Base-by-base conservation (phyloP, 352 stramenopile genomes). In the Achlya hypogyna region DNA sequence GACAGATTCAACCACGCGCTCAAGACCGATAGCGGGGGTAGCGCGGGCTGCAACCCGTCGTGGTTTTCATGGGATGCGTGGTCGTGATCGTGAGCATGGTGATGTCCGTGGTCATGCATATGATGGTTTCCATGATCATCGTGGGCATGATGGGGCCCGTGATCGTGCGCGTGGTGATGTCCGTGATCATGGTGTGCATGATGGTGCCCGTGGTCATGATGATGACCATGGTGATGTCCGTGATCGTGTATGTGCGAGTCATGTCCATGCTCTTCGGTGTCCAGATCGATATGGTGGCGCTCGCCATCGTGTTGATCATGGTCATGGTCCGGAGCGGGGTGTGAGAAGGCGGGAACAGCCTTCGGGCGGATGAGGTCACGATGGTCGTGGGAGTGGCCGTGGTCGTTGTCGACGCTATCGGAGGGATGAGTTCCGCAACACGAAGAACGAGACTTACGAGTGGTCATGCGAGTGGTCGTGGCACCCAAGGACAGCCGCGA, bases 1-100 rank as follows among this genome's bases (percentile, higher is more conserved):
- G 70, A 69, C 18, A 70, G 62, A 0, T 74, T 77, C 62, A 89
- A 89, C 35, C 79, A 70, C 12, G 72, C 66, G 5, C 63, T 63
- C 29, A 28, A 1, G n/a, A n/a, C n/a, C 5, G 16, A 23, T 25
- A 29, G 20, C 25, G 34, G 10, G 18, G 9, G 23, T 23, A 25
- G 29, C 18, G 25, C 18, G 25, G 34, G 27, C 22, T 14, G 23
- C 9, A 23, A 53, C 22, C 22, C 14, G 23, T 28, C 23, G 47
- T 22, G 22, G 40, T n/a, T 16, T 54, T 54, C 47, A 20, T 22
- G 22, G 5, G 47, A 32, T n/a, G 51, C 51, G 47, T 53, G 47
- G 23, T 31, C 51, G 25, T 59, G 51, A 31, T n/a, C 25, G 51
- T 59, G 51, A 22, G 20, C 45, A 53, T 79, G 71, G 38, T 67